A percentile compares a stretch with the other conserved stretches of the same genome.
Evolutionary conservation across 352 stramenopile species (phyloP).

Genomic region (Aphanomyces cochlioides): DNA sequence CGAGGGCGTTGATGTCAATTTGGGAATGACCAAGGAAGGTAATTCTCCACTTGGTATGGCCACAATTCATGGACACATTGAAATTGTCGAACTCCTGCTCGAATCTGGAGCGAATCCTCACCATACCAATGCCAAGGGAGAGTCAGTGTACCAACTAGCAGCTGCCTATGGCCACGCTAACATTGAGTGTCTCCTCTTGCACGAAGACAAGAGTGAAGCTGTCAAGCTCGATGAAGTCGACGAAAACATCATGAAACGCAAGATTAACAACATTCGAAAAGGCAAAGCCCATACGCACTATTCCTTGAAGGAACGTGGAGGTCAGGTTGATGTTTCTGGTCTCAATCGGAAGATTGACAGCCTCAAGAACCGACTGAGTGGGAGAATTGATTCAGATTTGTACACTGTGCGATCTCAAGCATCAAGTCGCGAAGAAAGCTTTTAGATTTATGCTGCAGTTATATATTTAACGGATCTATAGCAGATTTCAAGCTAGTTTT

Average conservation of each 20-base stretch:
- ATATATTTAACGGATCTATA: too few relatives aligned
- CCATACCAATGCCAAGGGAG: constrained; percentile 17
- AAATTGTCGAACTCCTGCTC: background rate
- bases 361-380: constrained; percentile 6
- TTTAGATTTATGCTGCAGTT: background rate
- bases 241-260: constrained; percentile 2
- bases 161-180: constrained; percentile 17
- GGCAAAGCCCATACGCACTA: constrained; percentile 12
- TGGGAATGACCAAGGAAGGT: constrained; percentile 6
- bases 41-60: constrained; percentile 24
- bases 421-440: background rate
- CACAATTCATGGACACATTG: constrained; percentile 9
- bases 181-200: constrained; percentile 18
- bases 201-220: constrained; percentile 7
- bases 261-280: constrained; percentile 20
- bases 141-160: constrained; percentile 4
- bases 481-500: too few relatives aligned
- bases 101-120: constrained; percentile 18
- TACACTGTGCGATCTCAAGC: background rate
- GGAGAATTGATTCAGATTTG: background rate
- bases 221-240: constrained; percentile 13
- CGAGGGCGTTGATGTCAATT: constrained; percentile 11
- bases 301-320: constrained; percentile 6
- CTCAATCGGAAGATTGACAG: constrained; percentile 2
- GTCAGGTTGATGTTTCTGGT: constrained; percentile 1